Evolutionary conservation across 352 stramenopile species (phyloP).

Genomic region (Pythium folliculosum): DNA sequence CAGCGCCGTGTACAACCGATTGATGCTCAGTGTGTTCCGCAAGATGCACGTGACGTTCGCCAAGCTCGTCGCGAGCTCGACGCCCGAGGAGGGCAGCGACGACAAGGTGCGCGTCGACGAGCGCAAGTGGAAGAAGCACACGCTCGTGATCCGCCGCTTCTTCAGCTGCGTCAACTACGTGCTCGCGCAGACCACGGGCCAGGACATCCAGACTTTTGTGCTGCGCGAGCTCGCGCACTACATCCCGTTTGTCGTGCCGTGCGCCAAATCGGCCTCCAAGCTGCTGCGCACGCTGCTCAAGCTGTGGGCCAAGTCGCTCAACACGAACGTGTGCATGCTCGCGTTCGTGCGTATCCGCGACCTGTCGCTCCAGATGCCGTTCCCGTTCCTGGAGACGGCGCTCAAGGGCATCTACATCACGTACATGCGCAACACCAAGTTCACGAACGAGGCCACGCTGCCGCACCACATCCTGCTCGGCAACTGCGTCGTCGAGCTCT

Average conservation of each 20-base stretch:
- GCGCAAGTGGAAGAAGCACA: conserved; percentile 79
- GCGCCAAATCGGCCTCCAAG: conserved; percentile 60
- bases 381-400: conserved; percentile 96
- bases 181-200: conserved; percentile 82
- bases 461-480: conserved; percentile 91
- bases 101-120: conserved; percentile 60
- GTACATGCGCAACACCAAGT: conserved; percentile 96
- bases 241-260: conserved; percentile 68
- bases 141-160: conserved; percentile 90
- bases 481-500: conserved; percentile 99
- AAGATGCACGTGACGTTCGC: conserved; percentile 88
- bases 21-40: conserved; percentile 94
- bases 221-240: conserved; percentile 81
- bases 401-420: conserved; percentile 96
- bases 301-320: conserved; percentile 84
- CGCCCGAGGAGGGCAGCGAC: conserved; percentile 33
- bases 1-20: conserved; percentile 93
- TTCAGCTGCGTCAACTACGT: conserved; percentile 93
- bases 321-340: conserved; percentile 87
- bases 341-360: conserved; percentile 96
- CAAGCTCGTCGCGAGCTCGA: conserved; percentile 60
- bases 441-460: conserved; percentile 88
- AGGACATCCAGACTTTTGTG: conserved; percentile 84
- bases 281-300: conserved; percentile 86
- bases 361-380: conserved; percentile 93